Conservation (phyloP, 1,284 basidiomycete species). For the Pseudozyma sp. region DNA sequence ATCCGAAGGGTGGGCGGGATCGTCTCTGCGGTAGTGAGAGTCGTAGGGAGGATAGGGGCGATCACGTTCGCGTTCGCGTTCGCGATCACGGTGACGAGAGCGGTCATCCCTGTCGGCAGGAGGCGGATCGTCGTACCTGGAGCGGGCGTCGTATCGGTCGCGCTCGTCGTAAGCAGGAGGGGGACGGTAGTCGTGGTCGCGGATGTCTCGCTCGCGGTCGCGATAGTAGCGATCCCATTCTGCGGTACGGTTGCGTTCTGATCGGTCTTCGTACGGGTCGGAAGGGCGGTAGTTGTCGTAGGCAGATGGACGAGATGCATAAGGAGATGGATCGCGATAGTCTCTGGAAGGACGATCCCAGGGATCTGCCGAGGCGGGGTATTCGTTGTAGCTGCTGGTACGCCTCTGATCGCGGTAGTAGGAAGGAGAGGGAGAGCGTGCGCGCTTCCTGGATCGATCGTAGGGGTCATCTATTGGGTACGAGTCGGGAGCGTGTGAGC, state of each 20-base stretch:
- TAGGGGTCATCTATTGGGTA: slow-evolving; percentile 36
- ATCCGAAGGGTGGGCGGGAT: slow-evolving; percentile 10
- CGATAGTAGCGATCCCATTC: slow-evolving; percentile 53
- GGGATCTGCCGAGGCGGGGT: slow-evolving; percentile 24
- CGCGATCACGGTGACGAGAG: slow-evolving; percentile 24
- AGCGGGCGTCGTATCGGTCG: slow-evolving; percentile 40
- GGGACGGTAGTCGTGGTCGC: slow-evolving; percentile 30
- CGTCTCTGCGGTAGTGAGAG: slow-evolving; percentile 29
- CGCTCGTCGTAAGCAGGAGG: slow-evolving; percentile 32
- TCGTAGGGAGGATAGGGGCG: slow-evolving; percentile 26
- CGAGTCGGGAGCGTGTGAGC: slow-evolving; percentile 13
- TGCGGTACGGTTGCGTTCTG: slow-evolving; percentile 31
- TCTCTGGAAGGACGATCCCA: slow-evolving; percentile 45
- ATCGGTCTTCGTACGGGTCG: slow-evolving; percentile 38
- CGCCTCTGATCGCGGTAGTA: slow-evolving; percentile 40
- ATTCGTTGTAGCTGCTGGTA: slow-evolving; percentile 30
- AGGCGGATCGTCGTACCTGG: slow-evolving; percentile 35
- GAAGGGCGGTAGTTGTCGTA: slow-evolving; percentile 39
- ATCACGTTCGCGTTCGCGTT: slow-evolving; percentile 28
- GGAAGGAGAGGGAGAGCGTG: slow-evolving; percentile 41
- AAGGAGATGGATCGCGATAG: slow-evolving; percentile 33
- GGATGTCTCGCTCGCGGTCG: slow-evolving; percentile 41
- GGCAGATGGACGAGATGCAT: slow-evolving; percentile 23
- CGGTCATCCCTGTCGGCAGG: slow-evolving; percentile 31
- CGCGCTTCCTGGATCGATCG: slow-evolving; percentile 49